Base-by-base conservation (phyloP, 192 early-diverging fungal species). In the Obelidium mucronatum region DNA sequence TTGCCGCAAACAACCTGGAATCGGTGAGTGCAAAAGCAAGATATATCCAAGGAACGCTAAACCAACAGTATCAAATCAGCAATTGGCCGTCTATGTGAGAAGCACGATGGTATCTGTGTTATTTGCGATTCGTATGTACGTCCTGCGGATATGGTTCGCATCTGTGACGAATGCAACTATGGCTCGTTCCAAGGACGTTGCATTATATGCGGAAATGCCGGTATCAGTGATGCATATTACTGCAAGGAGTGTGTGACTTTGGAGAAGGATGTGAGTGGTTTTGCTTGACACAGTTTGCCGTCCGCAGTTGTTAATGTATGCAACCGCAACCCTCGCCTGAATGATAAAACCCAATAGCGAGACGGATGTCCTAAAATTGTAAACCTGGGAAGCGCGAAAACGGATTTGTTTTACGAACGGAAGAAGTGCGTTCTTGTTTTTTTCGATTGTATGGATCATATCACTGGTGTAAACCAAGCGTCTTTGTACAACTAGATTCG, bases 291-390 rank as follows among this genome's bases (percentile, higher is more conserved):
- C n/a, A n/a, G n/a, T n/a, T n/a, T n/a, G n/a, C n/a, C n/a, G n/a
- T n/a, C n/a, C n/a, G n/a, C n/a, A n/a, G n/a, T n/a, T n/a, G n/a
- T n/a, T n/a, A n/a, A n/a, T n/a, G n/a, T n/a, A n/a, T n/a, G 26
- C n/a, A n/a, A n/a, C n/a, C n/a, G n/a, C n/a, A n/a, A n/a, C n/a
- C n/a, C n/a, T n/a, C 28, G 26, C 8, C 59, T 11, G 15, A 15
- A 39, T 17, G 40, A 8, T 30, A n/a, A 15, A 51, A 11, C 22
- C 30, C 28, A 28, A 15, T 78, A 92, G 89, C 87, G 97, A 40
- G 97, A 98, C 76, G 97, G 97, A 11, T 98, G 97, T 76, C 97
- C 97, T 62, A 97, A 97, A 82, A 97, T 98, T 84, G 89, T 98
- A n/a, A 98, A 98, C 80, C 77, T 98, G 30, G 97, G 97, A 51